Conservation (phyloP, 192 early-diverging fungal species). For the Entomortierella lignicola region DNA sequence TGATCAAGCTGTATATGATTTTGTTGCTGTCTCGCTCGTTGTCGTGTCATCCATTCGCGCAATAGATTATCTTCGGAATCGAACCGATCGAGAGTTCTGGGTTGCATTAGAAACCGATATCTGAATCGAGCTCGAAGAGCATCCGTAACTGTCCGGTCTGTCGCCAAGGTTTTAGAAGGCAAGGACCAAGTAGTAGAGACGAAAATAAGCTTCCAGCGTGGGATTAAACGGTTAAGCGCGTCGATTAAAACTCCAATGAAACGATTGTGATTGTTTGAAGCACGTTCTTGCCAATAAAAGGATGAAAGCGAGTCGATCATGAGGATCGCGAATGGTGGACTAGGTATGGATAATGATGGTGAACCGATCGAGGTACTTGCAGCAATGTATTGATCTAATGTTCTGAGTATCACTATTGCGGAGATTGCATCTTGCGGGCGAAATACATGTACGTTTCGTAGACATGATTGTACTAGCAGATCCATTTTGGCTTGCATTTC, state of each 20-base stretch:
- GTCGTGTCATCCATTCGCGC: constrained; percentile 12
- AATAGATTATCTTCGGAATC: constrained; percentile 11
- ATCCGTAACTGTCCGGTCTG: constrained; percentile 32
- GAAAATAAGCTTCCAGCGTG: constrained; percentile 28
- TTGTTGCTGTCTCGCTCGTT: constrained; percentile 1
- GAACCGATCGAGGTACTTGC: not conserved
- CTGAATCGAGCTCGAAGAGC: constrained; percentile 18
- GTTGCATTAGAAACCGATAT: constrained; percentile 41
- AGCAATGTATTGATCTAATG: constrained; percentile 23
- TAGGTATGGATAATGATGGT: not conserved
- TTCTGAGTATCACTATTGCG: constrained; percentile 28
- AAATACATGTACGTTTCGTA: constrained; percentile 38
- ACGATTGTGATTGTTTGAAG: constrained; percentile 16
- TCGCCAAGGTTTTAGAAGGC: not conserved
- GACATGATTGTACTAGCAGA: constrained; percentile 18
- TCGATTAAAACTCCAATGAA: constrained; percentile 15
- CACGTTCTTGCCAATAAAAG: constrained; percentile 43
- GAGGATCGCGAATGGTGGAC: constrained; percentile 24
- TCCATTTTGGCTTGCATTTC: constrained; percentile 24
- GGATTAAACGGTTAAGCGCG: constrained; percentile 14
- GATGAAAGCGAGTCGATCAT: constrained; percentile 41
- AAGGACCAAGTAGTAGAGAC: constrained; percentile 35
- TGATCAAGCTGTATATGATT: not conserved
- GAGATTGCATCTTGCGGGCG: constrained; percentile 35
- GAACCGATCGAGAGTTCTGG: constrained; percentile 18